These are phyloP conservation scores for Penicillium mononematosum DNA, from an alignment of 495 filamentous ascomycete species.

Conservation along the genomic window DNA sequence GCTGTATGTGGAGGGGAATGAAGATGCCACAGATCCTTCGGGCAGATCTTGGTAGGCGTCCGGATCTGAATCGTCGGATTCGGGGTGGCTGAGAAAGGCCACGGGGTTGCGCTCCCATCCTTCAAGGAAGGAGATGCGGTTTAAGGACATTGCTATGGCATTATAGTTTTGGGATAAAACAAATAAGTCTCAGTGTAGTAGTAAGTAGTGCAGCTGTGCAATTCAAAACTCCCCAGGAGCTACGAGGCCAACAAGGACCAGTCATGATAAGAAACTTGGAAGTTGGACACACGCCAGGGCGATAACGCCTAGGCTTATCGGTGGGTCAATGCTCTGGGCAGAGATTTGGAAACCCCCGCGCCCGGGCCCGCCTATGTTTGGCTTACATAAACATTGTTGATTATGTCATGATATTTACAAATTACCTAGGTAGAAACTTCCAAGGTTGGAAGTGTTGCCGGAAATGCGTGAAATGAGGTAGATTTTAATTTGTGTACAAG, in stretches of 20 bases:
- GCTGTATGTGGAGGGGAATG: constrained; percentile 43
- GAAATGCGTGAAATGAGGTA: no score
- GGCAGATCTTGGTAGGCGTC: constrained; percentile 36
- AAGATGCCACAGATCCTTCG: constrained; percentile 38
- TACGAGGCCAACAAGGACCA: neutral
- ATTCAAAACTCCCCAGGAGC: neutral
- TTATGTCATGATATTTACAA: no score
- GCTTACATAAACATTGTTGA: no score
- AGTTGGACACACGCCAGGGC: neutral
- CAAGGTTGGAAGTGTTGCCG: no score
- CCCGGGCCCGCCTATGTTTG: no score
- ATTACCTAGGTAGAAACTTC: no score
- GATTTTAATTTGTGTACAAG: no score
- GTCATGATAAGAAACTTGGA: neutral
- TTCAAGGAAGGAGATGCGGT: constrained; percentile 41
- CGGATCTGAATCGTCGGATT: constrained; percentile 18
- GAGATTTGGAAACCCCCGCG: no score
- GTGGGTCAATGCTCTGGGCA: no score
- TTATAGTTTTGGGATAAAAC: neutral
- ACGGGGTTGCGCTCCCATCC: constrained; percentile 46
- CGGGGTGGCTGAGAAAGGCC: constrained; percentile 27
- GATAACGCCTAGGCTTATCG: no score
- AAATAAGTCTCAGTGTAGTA: neutral
- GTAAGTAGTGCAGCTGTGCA: no score
- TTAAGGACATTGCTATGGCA: constrained; percentile 30